Percentiles rank a stretch among this genome's conserved stretches.
Evolutionary conservation across 345 rosid genomes (phyloP).

Genomic region (Brassica carinata): DNA sequence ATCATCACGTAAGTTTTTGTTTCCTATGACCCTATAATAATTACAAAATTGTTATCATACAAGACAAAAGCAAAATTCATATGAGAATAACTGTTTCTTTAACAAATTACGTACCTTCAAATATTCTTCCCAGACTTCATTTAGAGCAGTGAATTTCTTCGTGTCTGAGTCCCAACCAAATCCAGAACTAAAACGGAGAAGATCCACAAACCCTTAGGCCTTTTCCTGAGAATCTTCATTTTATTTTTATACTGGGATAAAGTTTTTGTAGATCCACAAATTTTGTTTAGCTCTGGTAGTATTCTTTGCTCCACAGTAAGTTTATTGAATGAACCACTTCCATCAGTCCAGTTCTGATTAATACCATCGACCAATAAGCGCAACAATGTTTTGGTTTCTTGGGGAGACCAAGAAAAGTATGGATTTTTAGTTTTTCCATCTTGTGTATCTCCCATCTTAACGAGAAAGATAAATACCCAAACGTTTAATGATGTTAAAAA

Average conservation of each 20-base stretch:
- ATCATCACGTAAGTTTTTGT: no score
- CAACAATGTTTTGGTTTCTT: constrained; percentile 1
- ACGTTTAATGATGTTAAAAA: background rate
- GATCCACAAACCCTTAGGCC: background rate
- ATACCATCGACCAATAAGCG: constrained; percentile 7
- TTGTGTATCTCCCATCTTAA: background rate
- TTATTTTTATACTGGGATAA: background rate
- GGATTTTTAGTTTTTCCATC: background rate
- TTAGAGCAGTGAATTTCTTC: background rate
- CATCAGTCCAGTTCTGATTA: background rate
- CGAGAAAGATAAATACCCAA: background rate
- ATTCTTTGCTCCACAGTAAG: background rate
- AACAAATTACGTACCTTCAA: background rate
- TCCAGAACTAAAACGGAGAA: background rate
- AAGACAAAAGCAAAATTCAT: background rate
- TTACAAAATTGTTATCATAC: background rate
- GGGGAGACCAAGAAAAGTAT: background rate
- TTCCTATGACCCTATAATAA: background rate
- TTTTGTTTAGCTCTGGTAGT: background rate
- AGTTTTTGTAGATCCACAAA: background rate
- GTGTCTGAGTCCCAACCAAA: background rate
- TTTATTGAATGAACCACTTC: background rate
- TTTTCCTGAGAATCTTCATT: background rate
- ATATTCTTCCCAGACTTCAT: background rate
- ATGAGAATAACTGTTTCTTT: background rate